Evolutionary conservation across 2,329 filamentous ascomycete species (phyloP).

Genomic region (Diaporthe sp.): DNA sequence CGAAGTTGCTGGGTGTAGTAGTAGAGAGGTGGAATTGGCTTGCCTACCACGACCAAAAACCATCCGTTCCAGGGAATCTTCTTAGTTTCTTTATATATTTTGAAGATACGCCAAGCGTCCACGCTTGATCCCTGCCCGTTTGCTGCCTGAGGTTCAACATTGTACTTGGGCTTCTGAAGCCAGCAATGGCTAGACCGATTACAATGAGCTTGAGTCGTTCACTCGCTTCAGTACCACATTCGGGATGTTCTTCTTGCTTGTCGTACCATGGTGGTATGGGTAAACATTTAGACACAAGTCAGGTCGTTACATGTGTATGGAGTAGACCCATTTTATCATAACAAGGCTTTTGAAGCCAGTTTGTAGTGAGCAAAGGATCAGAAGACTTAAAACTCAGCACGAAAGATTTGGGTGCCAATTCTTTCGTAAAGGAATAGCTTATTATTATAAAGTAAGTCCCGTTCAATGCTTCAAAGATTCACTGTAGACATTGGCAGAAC

Average conservation of each 20-base stretch:
- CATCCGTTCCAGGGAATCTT: neutral
- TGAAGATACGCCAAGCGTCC: neutral
- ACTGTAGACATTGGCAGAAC: neutral
- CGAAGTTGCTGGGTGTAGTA: neutral
- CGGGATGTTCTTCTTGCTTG: neutral
- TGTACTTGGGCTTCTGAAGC: neutral
- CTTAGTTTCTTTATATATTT: neutral
- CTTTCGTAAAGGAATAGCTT: neutral
- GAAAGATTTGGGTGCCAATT: fast-evolving
- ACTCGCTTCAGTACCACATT: neutral
- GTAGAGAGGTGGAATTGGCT: neutral
- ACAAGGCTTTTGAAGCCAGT: neutral
- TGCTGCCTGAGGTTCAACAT: neutral
- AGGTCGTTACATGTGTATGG: neutral
- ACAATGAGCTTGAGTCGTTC: neutral
- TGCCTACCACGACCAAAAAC: neutral
- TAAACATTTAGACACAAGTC: neutral
- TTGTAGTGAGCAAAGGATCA: neutral
- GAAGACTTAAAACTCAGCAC: neutral
- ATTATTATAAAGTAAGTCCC: fast-evolving
- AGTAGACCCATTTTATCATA: neutral
- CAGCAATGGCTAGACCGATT: neutral
- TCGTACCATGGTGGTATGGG: neutral
- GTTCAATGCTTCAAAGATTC: neutral
- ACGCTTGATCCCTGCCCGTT: neutral